A percentile compares a stretch with the other conserved stretches of the same genome.
Conservation (phyloP, 2,329 filamentous ascomycete species). For the Penicillium sp. region DNA sequence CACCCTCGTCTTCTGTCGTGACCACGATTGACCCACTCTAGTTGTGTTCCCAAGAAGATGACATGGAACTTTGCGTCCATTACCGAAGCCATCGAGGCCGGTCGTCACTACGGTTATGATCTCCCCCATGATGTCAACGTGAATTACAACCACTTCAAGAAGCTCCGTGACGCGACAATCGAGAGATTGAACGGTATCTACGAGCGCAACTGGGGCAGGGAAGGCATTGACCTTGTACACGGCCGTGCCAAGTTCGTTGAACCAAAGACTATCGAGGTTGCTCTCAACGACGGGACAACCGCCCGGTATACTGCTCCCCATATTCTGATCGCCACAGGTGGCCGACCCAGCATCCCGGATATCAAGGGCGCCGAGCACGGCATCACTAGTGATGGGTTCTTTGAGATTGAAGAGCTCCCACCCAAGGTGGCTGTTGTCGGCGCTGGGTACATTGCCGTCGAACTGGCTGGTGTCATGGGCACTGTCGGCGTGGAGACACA, state of each 20-base stretch:
- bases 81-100: constrained; percentile 52
- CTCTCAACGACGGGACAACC: constrained; percentile 47
- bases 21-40: constrained; percentile 23
- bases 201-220: constrained; percentile 55
- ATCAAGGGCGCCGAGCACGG: constrained; percentile 54
- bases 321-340: constrained; percentile 55
- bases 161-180: constrained; percentile 52
- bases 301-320: constrained; percentile 50
- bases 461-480: constrained; percentile 56
- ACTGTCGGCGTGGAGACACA: constrained; percentile 56
- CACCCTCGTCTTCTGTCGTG: constrained; percentile 2
- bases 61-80: constrained; percentile 58
- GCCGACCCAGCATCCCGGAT: constrained; percentile 50
- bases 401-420: constrained; percentile 56
- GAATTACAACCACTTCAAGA: constrained; percentile 55
- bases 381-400: constrained; percentile 58
- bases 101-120: constrained; percentile 54
- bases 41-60: constrained; percentile 60
- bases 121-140: constrained; percentile 49
- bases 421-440: constrained; percentile 57
- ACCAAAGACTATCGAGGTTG: constrained; percentile 51
- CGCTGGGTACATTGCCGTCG: constrained; percentile 58
- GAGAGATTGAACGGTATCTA: constrained; percentile 53
- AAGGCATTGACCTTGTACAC: constrained; percentile 57
- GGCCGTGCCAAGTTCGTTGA: constrained; percentile 54